Evolutionary conservation across 805 yeast genomes (phyloP).

Genomic region (Saccharomycopsis microspora): DNA sequence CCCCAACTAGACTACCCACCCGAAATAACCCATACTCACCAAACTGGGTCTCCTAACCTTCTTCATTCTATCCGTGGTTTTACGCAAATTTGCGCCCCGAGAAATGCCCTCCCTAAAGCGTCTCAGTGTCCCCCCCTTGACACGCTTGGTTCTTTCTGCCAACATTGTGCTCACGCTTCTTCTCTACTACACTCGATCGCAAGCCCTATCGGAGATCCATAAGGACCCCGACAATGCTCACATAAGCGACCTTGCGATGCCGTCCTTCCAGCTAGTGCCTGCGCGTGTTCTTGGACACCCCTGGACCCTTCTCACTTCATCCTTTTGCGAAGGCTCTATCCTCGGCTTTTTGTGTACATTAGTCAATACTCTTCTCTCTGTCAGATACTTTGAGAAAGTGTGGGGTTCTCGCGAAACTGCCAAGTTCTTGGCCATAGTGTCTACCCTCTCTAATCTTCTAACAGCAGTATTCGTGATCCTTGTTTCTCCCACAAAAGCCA

Average conservation of each 20-base stretch:
- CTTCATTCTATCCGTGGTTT: neutral
- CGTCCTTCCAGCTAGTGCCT: constrained; percentile 56
- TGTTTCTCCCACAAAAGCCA: constrained; percentile 6
- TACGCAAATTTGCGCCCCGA: neutral
- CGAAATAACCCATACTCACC: neutral
- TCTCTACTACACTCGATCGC: constrained; percentile 1
- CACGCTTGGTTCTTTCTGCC: constrained; percentile 1
- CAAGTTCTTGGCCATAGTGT: constrained; percentile 35
- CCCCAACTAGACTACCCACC: no score
- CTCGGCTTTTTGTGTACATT: constrained; percentile 36
- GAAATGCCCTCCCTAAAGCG: neutral
- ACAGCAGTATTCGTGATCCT: constrained; percentile 25
- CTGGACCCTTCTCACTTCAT: constrained; percentile 51
- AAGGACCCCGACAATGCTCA: constrained; percentile 16
- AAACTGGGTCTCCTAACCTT: constrained; percentile 2
- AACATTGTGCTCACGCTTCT: constrained; percentile 1
- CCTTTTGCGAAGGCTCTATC: constrained; percentile 49
- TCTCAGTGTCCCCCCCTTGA: constrained; percentile 8
- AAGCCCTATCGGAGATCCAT: neutral
- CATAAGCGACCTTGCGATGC: constrained; percentile 37
- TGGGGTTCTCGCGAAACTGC: constrained; percentile 50
- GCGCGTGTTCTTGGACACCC: constrained; percentile 42
- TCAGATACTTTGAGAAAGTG: constrained; percentile 50
- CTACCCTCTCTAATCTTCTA: constrained; percentile 42
- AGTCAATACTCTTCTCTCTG: constrained; percentile 42